These are phyloP conservation scores for Colletotrichum australisinense DNA, from an alignment of 2,329 filamentous ascomycete species.

Conservation along the genomic window DNA sequence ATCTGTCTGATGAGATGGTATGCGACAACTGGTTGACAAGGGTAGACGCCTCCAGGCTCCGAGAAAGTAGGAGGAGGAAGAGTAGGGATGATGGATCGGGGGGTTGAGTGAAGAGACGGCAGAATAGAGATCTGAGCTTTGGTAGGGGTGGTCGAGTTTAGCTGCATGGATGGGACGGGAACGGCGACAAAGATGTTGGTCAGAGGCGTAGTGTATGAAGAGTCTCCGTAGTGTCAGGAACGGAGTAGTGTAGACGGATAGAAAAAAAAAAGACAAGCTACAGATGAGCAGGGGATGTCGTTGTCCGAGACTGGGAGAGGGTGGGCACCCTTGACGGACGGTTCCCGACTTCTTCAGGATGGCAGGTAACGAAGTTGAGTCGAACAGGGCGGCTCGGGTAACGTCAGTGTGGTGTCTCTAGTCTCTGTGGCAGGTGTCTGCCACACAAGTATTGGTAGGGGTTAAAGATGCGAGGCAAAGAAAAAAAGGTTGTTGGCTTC, in stretches of 20 bases:
- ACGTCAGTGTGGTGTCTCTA: constrained; percentile 9
- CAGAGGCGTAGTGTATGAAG: not conserved
- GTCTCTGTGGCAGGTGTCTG: not conserved
- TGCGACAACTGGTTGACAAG: constrained; percentile 16
- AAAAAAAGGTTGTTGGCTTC: not conserved
- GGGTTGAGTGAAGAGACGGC: not conserved
- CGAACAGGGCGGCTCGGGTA: constrained; percentile 18
- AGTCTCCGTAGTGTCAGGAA: no score
- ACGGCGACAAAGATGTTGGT: constrained; percentile 2
- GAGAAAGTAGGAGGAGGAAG: not conserved
- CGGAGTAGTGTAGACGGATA: no score
- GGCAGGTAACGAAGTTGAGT: constrained; percentile 30
- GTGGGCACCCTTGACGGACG: constrained; percentile 21
- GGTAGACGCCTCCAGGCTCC: not conserved
- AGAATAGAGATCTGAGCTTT: constrained; percentile 7
- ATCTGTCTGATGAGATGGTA: constrained; percentile 17
- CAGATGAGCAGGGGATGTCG: constrained; percentile 2
- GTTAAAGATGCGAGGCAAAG: not conserved
- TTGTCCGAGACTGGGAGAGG: not conserved
- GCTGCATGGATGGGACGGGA: constrained; percentile 4
- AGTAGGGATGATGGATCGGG: not conserved
- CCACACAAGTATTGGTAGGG: not conserved
- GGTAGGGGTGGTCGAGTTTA: not conserved
- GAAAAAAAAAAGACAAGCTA: not conserved
- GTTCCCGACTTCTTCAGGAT: constrained; percentile 26